These are phyloP conservation scores for Fusarium cicatricum DNA, from an alignment of 2,329 filamentous ascomycete genomes.

Conservation along the genomic window DNA sequence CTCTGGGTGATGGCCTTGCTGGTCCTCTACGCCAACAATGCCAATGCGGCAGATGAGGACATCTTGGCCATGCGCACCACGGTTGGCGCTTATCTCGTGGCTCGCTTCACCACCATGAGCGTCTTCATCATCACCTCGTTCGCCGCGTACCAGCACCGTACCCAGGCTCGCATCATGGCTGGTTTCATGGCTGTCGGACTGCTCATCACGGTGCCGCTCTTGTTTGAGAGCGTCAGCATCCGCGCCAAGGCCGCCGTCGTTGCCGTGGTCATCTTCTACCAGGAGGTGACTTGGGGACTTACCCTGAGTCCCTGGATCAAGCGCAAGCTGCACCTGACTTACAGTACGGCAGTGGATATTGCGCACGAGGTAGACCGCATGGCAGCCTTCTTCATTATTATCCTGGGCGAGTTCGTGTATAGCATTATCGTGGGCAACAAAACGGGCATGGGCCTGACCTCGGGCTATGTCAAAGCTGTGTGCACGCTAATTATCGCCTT, in stretches of 20 bases:
- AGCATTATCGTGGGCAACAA: conserved; percentile 57
- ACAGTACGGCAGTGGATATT: conserved; percentile 59
- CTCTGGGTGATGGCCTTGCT: conserved; percentile 61
- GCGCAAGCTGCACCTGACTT: conserved; percentile 51
- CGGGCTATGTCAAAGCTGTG: conserved; percentile 54
- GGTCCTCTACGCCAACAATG: conserved; percentile 59
- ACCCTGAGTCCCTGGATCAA: conserved; percentile 56
- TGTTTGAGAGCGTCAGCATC: conserved; percentile 51
- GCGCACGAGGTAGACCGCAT: conserved; percentile 59
- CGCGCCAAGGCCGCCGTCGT: conserved; percentile 53
- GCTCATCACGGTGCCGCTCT: conserved; percentile 54
- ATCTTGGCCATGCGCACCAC: conserved; percentile 55
- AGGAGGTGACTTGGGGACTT: conserved; percentile 55
- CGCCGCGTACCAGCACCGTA: conserved; percentile 56
- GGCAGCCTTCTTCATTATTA: conserved; percentile 61
- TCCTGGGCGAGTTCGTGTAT: conserved; percentile 60
- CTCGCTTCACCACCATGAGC: conserved; percentile 52
- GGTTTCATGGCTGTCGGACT: conserved; percentile 52
- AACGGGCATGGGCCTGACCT: conserved; percentile 54
- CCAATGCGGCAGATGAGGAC: conserved; percentile 52
- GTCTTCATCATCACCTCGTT: conserved; percentile 55
- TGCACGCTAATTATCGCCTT: conserved; percentile 60
- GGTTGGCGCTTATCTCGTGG: conserved; percentile 56
- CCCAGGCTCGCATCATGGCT: conserved; percentile 55
- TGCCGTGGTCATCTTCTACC: conserved; percentile 51